phyloP scores from a whole-genome alignment of 768 basidiomycete genomes.

The Solioccasus polychromus region DNA sequence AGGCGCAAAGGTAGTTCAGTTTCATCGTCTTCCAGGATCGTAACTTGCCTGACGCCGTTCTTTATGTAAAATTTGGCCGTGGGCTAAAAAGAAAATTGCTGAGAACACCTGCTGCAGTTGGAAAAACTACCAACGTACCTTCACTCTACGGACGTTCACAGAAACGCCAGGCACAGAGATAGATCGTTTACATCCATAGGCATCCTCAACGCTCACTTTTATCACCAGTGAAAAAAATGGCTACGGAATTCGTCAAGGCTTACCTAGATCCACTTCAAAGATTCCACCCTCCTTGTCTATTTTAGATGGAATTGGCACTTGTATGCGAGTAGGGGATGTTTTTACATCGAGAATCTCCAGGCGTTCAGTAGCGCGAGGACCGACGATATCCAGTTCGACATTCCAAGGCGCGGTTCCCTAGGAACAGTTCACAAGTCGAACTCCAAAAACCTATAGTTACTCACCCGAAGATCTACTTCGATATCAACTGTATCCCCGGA shows the following conservation, averaged over 20 bases:
- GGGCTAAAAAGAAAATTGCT: slow-evolving; percentile 46
- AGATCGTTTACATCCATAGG: slow-evolving; percentile 78
- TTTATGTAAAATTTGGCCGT: slow-evolving; percentile 84
- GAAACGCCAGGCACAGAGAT: slow-evolving; percentile 74
- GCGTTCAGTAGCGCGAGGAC: slow-evolving; percentile 63
- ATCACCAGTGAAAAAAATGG: slow-evolving; percentile 1
- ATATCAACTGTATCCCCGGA: slow-evolving; percentile 73
- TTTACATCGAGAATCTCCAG: slow-evolving; percentile 55
- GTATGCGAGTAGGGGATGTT: slow-evolving; percentile 50
- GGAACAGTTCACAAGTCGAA: neutral
- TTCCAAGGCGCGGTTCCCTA: slow-evolving; percentile 92
- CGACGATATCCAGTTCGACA: slow-evolving; percentile 77
- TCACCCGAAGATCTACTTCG: slow-evolving; percentile 77
- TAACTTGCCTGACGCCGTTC: slow-evolving; percentile 50
- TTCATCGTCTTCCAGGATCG: slow-evolving; percentile 70
- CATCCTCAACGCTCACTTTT: slow-evolving; percentile 80
- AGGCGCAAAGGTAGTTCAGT: slow-evolving; percentile 78
- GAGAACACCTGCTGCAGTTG: neutral
- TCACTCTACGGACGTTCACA: slow-evolving; percentile 79
- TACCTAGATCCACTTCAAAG: slow-evolving; percentile 79
- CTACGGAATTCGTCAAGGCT: slow-evolving; percentile 15
- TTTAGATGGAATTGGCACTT: slow-evolving; percentile 64
- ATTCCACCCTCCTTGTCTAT: slow-evolving; percentile 68
- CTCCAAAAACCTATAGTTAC: slow-evolving; percentile 15
- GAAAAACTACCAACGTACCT: slow-evolving; percentile 44